Evolutionary conservation across 2,329 filamentous ascomycete species (phyloP).

Genomic region (Alternaria sp.): DNA sequence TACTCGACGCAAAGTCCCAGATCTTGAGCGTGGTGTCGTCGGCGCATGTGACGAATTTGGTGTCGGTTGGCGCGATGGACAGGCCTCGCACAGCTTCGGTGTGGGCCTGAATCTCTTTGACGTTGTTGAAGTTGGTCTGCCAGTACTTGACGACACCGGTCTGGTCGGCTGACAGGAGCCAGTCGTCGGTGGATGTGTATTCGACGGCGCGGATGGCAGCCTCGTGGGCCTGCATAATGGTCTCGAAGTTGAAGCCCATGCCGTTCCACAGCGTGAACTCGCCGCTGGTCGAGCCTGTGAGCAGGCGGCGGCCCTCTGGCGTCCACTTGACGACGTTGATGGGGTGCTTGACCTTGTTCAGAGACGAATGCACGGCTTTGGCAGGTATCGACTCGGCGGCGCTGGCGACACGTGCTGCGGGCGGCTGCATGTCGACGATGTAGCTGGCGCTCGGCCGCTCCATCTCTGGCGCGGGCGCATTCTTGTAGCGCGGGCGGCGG

Average conservation of each 20-base stretch:
- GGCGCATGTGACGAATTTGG: slow-evolving; percentile 94
- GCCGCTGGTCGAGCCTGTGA: slow-evolving; percentile 94
- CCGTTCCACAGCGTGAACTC: slow-evolving; percentile 99
- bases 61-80: slow-evolving; percentile 90
- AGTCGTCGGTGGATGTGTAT: slow-evolving; percentile 96
- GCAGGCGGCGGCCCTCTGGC: slow-evolving; percentile 85
- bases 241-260: slow-evolving; percentile 99
- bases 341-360: slow-evolving; percentile 97
- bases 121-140: slow-evolving; percentile 99
- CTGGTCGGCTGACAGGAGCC: slow-evolving; percentile 94
- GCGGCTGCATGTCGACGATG: slow-evolving; percentile 89
- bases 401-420: slow-evolving; percentile 73
- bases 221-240: slow-evolving; percentile 97
- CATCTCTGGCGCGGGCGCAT: slow-evolving; percentile 72
- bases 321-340: slow-evolving; percentile 98
- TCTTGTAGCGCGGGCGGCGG: slow-evolving; percentile 76
- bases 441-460: slow-evolving; percentile 90
- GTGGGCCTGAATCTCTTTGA: slow-evolving; percentile 92
- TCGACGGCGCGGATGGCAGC: slow-evolving; percentile 79
- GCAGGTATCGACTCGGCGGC: slow-evolving; percentile 88
- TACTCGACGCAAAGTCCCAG: slow-evolving; percentile 89
- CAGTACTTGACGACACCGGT: slow-evolving; percentile 97
- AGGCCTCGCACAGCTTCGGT: slow-evolving; percentile 88
- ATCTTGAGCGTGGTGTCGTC: slow-evolving; percentile 95
- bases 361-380: slow-evolving; percentile 96